Evolutionary conservation across 768 basidiomycete genomes (phyloP).

Genomic region (Crepidotus variabilis): DNA sequence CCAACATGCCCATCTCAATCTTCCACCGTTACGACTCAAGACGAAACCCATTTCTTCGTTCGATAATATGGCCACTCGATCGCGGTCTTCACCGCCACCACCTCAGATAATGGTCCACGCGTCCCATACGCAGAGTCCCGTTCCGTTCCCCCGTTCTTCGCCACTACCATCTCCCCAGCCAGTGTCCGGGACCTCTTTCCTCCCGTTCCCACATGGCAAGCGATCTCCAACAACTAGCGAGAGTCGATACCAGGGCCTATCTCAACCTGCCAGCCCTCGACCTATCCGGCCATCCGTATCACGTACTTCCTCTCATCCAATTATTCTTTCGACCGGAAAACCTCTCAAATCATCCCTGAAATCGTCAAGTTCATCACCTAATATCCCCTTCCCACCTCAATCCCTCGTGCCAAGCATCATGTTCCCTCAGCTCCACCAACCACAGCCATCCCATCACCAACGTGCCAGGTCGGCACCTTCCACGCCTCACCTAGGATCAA

Average conservation of each 20-base stretch:
- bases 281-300: slow-evolving; percentile 29
- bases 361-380: slow-evolving; percentile 45
- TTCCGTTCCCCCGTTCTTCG: slow-evolving; percentile 43
- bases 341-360: slow-evolving; percentile 88
- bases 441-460: slow-evolving; percentile 17
- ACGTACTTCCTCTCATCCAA: slow-evolving; percentile 58
- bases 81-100: too few species aligned
- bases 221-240: neutral
- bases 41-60: slow-evolving; percentile 11
- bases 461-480: slow-evolving; percentile 56
- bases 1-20: slow-evolving; percentile 4
- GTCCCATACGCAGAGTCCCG: neutral
- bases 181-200: slow-evolving; percentile 1
- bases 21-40: slow-evolving; percentile 19
- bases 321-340: slow-evolving; percentile 71
- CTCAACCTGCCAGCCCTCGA: slow-evolving; percentile 8
- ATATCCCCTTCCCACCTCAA: slow-evolving; percentile 35
- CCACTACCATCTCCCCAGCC: slow-evolving; percentile 20
- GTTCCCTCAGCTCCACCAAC: slow-evolving; percentile 19
- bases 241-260: too few species aligned
- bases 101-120: too few species aligned
- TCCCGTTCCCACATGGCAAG: slow-evolving; percentile 28
- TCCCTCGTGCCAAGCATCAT: slow-evolving; percentile 24
- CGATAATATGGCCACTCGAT: neutral
- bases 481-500: slow-evolving; percentile 33